These are phyloP conservation scores for Citeromyces matritensis DNA, from an alignment of 805 yeast species.

Conservation along the genomic window DNA sequence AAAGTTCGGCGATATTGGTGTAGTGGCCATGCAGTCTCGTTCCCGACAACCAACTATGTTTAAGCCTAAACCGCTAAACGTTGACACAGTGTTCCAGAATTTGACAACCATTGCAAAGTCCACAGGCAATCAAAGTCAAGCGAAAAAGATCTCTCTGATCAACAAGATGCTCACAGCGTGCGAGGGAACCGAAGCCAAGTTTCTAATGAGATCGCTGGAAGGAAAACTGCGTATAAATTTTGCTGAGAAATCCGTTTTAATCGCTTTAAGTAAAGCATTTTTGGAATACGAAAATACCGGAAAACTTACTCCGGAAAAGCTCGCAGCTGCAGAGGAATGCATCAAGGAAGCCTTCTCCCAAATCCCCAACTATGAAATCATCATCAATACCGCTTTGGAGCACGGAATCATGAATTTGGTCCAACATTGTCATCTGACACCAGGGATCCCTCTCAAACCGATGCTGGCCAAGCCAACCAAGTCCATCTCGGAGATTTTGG, in stretches of 20 bases:
- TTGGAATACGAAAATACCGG: conserved; percentile 35
- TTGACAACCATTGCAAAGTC: conserved; percentile 64
- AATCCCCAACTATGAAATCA: conserved; percentile 76
- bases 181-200: conserved; percentile 79
- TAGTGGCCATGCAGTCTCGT: conserved; percentile 74
- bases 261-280: conserved; percentile 75
- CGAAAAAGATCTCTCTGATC: conserved; percentile 61
- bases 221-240: conserved; percentile 87
- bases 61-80: conserved; percentile 70
- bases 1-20: conserved; percentile 80
- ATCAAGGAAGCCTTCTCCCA: conserved; percentile 81
- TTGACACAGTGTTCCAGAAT: conserved; percentile 57
- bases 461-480: conserved; percentile 98
- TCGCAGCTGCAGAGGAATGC: conserved; percentile 58
- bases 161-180: conserved; percentile 79
- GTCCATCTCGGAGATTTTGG: conserved; percentile 81
- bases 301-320: conserved; percentile 20
- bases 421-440: conserved; percentile 60
- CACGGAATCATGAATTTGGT: conserved; percentile 54
- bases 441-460: conserved; percentile 93
- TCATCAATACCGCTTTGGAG: conserved; percentile 50
- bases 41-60: conserved; percentile 86
- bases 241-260: conserved; percentile 85
- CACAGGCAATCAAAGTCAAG: conserved; percentile 74
- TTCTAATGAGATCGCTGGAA: conserved; percentile 76